Percentiles rank a stretch among this genome's conserved stretches.
Evolutionary conservation across 2,329 filamentous ascomycete species (phyloP).

Genomic region (Penicillium sp.): DNA sequence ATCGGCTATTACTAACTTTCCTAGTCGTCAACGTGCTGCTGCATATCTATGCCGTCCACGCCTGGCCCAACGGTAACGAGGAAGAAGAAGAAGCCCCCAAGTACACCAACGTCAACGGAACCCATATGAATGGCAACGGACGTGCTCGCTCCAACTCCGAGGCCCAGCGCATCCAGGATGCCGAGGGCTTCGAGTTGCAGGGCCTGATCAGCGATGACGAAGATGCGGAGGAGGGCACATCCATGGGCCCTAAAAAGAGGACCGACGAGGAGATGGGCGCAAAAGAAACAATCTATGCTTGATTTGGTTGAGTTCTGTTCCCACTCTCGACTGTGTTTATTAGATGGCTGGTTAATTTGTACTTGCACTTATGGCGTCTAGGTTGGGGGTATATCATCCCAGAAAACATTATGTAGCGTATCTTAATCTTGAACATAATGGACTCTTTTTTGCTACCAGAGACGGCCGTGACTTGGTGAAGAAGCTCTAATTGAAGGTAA

Average conservation of each 20-base stretch:
- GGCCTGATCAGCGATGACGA: conserved; percentile 89
- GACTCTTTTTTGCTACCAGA: neutral
- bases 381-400: neutral
- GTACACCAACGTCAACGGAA: conserved; percentile 16
- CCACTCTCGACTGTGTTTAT: neutral
- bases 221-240: conserved; percentile 47
- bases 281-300: conserved; percentile 16
- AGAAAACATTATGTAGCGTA: neutral
- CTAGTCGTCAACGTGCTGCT: conserved; percentile 79
- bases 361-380: neutral
- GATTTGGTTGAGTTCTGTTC: neutral
- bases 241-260: conserved; percentile 28
- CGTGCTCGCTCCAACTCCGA: conserved; percentile 35
- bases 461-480: neutral
- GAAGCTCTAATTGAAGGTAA: neutral
- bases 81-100: conserved; percentile 15
- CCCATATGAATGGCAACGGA: conserved; percentile 45
- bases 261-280: conserved; percentile 5
- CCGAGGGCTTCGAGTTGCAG: conserved; percentile 90
- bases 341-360: neutral
- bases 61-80: conserved; percentile 44
- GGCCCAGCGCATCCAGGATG: conserved; percentile 65
- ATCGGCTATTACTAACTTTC: conserved; percentile 6
- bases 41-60: conserved; percentile 72
- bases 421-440: neutral